Percentiles rank a stretch among this genome's conserved stretches.
phyloP scores from a whole-genome alignment of 768 basidiomycete genomes.

The Jaapia argillacea region DNA sequence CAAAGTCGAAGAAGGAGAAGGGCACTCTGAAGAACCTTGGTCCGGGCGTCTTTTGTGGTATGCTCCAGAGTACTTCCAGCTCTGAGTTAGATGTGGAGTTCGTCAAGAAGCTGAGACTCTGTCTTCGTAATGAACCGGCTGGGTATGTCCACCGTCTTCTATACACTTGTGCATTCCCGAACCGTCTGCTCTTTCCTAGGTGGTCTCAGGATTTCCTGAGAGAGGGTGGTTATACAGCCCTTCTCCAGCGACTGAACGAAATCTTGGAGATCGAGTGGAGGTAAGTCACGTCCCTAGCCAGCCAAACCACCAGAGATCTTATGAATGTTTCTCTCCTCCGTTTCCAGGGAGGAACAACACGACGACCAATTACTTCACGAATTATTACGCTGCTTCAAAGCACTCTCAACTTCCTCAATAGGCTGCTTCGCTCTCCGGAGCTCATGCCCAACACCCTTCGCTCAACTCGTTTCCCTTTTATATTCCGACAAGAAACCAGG shows the following conservation, averaged over 20 bases:
- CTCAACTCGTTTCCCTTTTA: slow-evolving; percentile 71
- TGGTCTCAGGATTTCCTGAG: slow-evolving; percentile 87
- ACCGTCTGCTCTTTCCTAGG: slow-evolving; percentile 26
- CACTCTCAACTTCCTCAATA: slow-evolving; percentile 78
- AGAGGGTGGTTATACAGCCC: slow-evolving; percentile 75
- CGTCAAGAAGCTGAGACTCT: slow-evolving; percentile 77
- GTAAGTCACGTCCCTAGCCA: slow-evolving; percentile 46
- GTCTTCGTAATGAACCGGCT: slow-evolving; percentile 89
- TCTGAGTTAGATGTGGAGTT: slow-evolving; percentile 74
- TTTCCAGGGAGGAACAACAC: slow-evolving; percentile 88
- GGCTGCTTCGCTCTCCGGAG: slow-evolving; percentile 89
- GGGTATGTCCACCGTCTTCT: slow-evolving; percentile 32
- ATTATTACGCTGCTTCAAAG: slow-evolving; percentile 88
- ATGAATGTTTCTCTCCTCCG: neutral
- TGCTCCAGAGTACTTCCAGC: slow-evolving; percentile 60
- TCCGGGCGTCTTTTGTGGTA: slow-evolving; percentile 56
- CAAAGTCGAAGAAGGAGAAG: slow-evolving; percentile 40
- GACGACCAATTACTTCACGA: slow-evolving; percentile 93
- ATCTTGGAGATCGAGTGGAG: slow-evolving; percentile 96
- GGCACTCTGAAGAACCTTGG: slow-evolving; percentile 41
- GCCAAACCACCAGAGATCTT: no score
- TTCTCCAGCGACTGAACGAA: slow-evolving; percentile 81
- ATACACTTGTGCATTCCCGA: neutral
- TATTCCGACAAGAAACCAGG: slow-evolving; percentile 99
- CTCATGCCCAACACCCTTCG: slow-evolving; percentile 81